Evolutionary conservation across 2,329 filamentous ascomycete genomes (phyloP).

Genomic region (Drechslerella coelobrocha): DNA sequence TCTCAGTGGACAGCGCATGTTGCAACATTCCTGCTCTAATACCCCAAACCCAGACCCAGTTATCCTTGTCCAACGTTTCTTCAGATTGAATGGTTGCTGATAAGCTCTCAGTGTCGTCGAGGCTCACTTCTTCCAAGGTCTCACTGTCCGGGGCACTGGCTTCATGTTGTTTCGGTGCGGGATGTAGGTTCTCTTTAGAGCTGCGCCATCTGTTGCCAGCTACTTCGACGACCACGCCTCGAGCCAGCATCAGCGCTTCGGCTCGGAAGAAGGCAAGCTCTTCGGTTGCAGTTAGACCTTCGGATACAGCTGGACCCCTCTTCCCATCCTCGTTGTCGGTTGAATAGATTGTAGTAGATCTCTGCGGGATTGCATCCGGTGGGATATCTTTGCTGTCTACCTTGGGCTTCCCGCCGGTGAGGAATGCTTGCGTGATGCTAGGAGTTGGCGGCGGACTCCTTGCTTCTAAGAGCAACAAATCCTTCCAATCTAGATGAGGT

Average conservation of each 20-base stretch:
- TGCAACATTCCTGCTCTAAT: conserved; percentile 67
- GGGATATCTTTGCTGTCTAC: conserved; percentile 24
- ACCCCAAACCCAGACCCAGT: conserved; percentile 52
- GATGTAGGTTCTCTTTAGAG: conserved; percentile 60
- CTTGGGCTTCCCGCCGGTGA: conserved; percentile 1
- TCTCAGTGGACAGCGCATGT: conserved; percentile 67
- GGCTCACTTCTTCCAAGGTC: conserved; percentile 50
- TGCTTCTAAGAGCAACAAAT: conserved; percentile 28
- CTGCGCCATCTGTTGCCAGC: conserved; percentile 64
- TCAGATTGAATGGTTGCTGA: conserved; percentile 48
- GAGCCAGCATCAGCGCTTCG: conserved; percentile 79
- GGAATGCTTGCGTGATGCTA: conserved; percentile 38
- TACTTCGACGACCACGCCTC: conserved; percentile 81
- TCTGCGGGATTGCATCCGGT: conserved; percentile 31
- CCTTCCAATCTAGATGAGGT: conserved; percentile 44
- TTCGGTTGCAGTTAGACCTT: conserved; percentile 69
- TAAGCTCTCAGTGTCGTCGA: conserved; percentile 35
- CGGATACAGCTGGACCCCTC: conserved; percentile 63
- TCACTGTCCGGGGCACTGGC: conserved; percentile 54
- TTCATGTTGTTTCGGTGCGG: conserved; percentile 55
- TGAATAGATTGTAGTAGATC: conserved; percentile 27
- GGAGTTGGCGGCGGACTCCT: conserved; percentile 43
- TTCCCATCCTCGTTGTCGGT: conserved; percentile 60
- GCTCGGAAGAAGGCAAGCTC: conserved; percentile 82
- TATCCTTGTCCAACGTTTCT: conserved; percentile 40